Base-by-base conservation (phyloP, 352 stramenopile genomes). In the Elongisporangium undulatum region DNA sequence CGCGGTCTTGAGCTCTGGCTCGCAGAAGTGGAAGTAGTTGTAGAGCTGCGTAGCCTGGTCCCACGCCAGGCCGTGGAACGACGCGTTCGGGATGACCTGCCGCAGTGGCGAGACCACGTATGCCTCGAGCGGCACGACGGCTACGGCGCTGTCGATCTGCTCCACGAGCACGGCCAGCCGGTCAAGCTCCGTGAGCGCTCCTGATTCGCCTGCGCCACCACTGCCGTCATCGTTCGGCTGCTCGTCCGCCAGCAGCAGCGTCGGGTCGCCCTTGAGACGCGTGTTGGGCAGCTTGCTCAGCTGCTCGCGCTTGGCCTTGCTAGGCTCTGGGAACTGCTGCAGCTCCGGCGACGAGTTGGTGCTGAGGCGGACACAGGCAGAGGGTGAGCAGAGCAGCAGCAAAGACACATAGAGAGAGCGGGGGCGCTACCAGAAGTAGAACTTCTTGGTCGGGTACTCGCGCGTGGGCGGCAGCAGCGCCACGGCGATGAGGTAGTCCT, bases 381-480 rank as follows among this genome's bases (percentile, higher is more conserved):
- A 8, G 49, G 39, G 38, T 61, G 17, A 61, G n/a, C 41, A 64
- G 8, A 45, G 34, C 39, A 21, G 13, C 13, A 39, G 52, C 12
- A n/a, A n/a, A n/a, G n/a, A n/a, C n/a, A n/a, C 7, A 34, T 56
- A 23, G 16, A 62, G 20, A 15, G 53, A 53, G 22, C 16, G 21
- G 49, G 8, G 21, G 55, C 49, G 26, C 67, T 13, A 90, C 82
- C 80, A 94, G 39, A 92, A 94, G 80, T 91, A 93, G 38, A 90
- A 94, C 49, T 94, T 94, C 61, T 92, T 94, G 62, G 76, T 87
- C 15, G 80, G 82, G 39, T 87, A 89, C 56, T 87, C 77, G 20
- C 87, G 81, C n/a, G 61, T 69, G 0, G 77, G 54, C 9, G 29
- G 29, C 20, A 90, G 63, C 10, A 88, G 57, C 6, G 72, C 84